Conservation (phyloP, 305 asterid species). For the Fraxinus paxiana region DNA sequence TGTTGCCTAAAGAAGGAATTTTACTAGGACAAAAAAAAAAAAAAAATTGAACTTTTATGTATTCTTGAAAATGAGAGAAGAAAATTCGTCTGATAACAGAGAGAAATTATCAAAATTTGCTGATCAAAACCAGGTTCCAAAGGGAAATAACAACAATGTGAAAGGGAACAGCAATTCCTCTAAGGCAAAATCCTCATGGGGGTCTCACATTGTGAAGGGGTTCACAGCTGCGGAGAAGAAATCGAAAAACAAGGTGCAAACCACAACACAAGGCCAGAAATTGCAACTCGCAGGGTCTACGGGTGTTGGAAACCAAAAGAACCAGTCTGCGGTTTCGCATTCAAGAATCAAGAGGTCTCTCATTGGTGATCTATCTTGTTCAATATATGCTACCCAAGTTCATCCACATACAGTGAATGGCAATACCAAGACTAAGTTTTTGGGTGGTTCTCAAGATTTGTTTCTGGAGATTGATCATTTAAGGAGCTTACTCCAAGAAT, state of each 20-base stretch:
- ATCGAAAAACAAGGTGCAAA: conserved; percentile 51
- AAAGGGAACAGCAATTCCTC: conserved; percentile 55
- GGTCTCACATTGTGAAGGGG: conserved; percentile 77
- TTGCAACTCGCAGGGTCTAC: conserved; percentile 39
- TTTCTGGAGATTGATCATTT: conserved; percentile 77
- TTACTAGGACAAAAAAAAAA: background rate
- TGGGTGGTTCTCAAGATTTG: conserved; percentile 56
- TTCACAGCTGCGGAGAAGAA: conserved; percentile 77
- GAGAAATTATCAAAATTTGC: conserved; percentile 51
- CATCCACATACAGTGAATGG: conserved; percentile 50
- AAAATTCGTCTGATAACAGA: conserved; percentile 50
- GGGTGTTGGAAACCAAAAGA: conserved; percentile 37
- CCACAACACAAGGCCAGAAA: conserved; percentile 54
- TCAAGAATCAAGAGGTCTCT: conserved; percentile 75
- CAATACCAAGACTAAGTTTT: conserved; percentile 40
- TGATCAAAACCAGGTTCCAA: conserved; percentile 69
- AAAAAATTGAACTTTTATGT: conserved; percentile 3
- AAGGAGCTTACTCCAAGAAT: conserved; percentile 73
- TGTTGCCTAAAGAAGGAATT: background rate
- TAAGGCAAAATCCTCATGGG: conserved; percentile 79
- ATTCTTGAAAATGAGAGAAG: conserved; percentile 54
- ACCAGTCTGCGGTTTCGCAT: conserved; percentile 31
- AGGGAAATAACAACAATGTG: conserved; percentile 33
- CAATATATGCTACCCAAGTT: conserved; percentile 54
- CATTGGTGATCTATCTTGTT: conserved; percentile 73